Evolutionary conservation across 768 basidiomycete genomes (phyloP), one percentile per base, ranked within the genome.

Genomic region (button mushroom (Agaricus bisporus)): DNA sequence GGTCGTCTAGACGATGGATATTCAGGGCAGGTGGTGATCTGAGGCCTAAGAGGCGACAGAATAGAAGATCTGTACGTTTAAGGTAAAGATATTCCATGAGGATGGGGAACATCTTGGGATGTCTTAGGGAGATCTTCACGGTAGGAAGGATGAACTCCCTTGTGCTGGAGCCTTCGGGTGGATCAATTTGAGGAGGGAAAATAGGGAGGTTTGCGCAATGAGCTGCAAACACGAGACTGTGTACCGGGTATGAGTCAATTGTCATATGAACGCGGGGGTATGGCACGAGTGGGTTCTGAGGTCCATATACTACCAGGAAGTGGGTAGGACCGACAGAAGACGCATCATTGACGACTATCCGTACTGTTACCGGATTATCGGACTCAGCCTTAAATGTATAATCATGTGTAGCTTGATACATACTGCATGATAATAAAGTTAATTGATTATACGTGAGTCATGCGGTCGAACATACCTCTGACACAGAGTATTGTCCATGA

Each of bases 71-170:
- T 0, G 73, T 56, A 49, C 78, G 71, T 55, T 82, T 83, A 10
- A 79, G 82, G 68, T 91, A 90, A 50, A 91, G 73, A 71, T 80
- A 91, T 11, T 73, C 65, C 49, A 79, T 73, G 26, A 92, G 71
- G 29, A 74, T 66, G 2, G 80, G 71, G 71, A 84, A 91, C 10
- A 79, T 77, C 2, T 73, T 66, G 9, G 86, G 83, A 5, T 77
- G 78, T 1, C 88, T 86, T 10, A 92, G 67, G 37, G 75, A 72
- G 36, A 92, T 66, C 0, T 80, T 76, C 48, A 82, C 76, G 45
- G 91, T 73, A 28, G 88, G 89, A 7, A 86, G 65, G 26, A 67
- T 69, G 49, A 81, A 60, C 41, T 66, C 69, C 51, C 72, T 69
- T 0, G 72, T 10, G 10, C 6, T 22, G 10, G 48, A 3, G 54